phyloP scores from a whole-genome alignment of 805 yeast species.

The Ogataea sp. region DNA sequence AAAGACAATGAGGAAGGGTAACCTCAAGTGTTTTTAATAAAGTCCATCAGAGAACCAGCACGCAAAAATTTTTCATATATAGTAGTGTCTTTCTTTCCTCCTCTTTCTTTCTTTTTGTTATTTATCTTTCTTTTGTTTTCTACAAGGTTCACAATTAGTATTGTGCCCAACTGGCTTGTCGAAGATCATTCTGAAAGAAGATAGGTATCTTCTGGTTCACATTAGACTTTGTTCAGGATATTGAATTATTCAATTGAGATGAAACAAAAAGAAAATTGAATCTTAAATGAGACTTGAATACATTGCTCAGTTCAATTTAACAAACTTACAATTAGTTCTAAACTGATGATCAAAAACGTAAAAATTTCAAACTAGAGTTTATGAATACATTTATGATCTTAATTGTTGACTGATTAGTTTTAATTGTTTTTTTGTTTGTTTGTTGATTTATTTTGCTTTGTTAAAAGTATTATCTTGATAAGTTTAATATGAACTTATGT shows the following conservation, averaged over 20 bases:
- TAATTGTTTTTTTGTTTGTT: background rate
- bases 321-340: too few relatives aligned
- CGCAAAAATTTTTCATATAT: too few relatives aligned
- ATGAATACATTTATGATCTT: constrained; percentile 46
- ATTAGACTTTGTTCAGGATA: background rate
- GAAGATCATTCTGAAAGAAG: background rate
- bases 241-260: background rate
- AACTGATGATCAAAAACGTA: constrained; percentile 39
- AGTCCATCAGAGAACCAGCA: too few relatives aligned
- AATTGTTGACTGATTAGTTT: constrained; percentile 30
- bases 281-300: too few relatives aligned
- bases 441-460: background rate
- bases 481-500: background rate
- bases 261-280: background rate
- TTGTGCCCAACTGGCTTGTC: background rate
- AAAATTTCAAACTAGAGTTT: constrained; percentile 59
- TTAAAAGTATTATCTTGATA: background rate
- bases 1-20: too few relatives aligned
- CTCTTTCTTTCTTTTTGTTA: background rate
- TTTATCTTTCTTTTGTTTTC: background rate
- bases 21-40: too few relatives aligned
- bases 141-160: background rate
- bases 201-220: background rate
- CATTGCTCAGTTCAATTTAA: too few relatives aligned
- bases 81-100: background rate